phyloP scores from a whole-genome alignment of 2,329 filamentous ascomycete species.

The Plectosphaerella plurivora region DNA sequence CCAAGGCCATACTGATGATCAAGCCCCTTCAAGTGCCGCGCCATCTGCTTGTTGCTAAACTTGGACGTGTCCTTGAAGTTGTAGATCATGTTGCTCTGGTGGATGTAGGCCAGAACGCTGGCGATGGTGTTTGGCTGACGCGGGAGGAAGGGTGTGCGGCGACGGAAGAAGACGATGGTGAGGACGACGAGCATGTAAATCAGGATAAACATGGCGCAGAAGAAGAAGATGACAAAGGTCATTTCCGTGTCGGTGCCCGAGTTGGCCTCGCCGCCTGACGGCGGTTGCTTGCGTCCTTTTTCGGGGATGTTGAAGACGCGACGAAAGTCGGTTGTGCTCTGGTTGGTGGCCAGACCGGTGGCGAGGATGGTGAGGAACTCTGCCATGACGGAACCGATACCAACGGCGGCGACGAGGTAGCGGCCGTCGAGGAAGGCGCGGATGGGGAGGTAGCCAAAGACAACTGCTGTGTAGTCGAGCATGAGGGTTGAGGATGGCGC shows the following conservation, averaged over 20 bases:
- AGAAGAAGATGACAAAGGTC: conserved; percentile 65
- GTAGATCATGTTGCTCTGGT: conserved; percentile 76
- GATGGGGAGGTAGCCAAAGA: conserved; percentile 61
- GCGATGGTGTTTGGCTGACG: conserved; percentile 77
- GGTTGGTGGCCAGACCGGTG: conserved; percentile 60
- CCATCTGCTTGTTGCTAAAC: conserved; percentile 58
- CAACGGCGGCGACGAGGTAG: conserved; percentile 62
- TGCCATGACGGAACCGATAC: conserved; percentile 65
- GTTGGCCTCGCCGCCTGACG: conserved; percentile 1
- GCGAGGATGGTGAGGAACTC: conserved; percentile 70
- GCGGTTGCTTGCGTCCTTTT: not conserved
- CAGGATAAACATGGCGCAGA: conserved; percentile 59
- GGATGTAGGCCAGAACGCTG: conserved; percentile 70
- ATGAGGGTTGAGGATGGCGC: conserved; percentile 62
- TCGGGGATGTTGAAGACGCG: conserved; percentile 37
- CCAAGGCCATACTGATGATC: conserved; percentile 70
- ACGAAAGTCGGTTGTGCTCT: conserved; percentile 42
- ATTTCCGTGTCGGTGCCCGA: conserved; percentile 55
- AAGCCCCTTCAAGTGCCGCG: conserved; percentile 50
- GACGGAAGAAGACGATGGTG: conserved; percentile 53
- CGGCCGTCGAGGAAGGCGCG: conserved; percentile 60
- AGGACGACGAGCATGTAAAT: conserved; percentile 59
- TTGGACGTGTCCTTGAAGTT: conserved; percentile 69
- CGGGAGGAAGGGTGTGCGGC: conserved; percentile 68
- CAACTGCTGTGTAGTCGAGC: conserved; percentile 69